phyloP scores from a whole-genome alignment of 116 monocot genomes.

The Cymodocea nodosa region DNA sequence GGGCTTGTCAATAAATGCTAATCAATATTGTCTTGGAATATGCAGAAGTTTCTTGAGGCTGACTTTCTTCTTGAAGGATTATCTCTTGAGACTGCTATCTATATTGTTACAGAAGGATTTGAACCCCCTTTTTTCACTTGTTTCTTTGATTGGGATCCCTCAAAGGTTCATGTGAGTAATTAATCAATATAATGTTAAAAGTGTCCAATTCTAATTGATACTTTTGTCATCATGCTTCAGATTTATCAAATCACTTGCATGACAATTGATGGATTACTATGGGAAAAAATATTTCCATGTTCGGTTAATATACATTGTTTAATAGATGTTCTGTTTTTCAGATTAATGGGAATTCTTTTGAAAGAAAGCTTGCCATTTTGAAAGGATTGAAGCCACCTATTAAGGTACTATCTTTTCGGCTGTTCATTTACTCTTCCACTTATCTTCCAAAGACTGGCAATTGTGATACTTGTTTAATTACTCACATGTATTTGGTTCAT shows the following conservation, averaged over 20 bases:
- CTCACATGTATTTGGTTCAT: background rate
- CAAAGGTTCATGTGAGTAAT: slow-evolving; percentile 44
- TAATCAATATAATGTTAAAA: background rate
- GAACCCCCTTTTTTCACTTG: slow-evolving; percentile 63
- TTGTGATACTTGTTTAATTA: background rate
- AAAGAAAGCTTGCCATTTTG: slow-evolving; percentile 67
- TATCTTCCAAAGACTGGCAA: background rate
- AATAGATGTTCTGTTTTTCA: slow-evolving; percentile 16
- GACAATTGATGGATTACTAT: background rate
- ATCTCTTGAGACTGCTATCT: slow-evolving; percentile 40
- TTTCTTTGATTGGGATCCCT: slow-evolving; percentile 66
- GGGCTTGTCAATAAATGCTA: too few species aligned
- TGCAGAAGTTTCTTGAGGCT: slow-evolving; percentile 51
- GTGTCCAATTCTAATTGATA: background rate
- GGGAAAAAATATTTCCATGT: background rate
- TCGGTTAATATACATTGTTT: background rate
- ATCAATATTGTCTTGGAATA: background rate
- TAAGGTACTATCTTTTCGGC: background rate
- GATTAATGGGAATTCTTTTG: slow-evolving; percentile 84
- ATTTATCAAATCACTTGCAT: background rate
- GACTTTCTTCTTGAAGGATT: slow-evolving; percentile 53
- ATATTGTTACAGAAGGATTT: slow-evolving; percentile 45
- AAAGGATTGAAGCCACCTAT: slow-evolving; percentile 11
- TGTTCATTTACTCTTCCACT: background rate
- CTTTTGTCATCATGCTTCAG: background rate